Evolutionary conservation across 108 stramenopile species (phyloP), one percentile per base, ranked within the genome.

Genomic region (Parietichytrium sp.): DNA sequence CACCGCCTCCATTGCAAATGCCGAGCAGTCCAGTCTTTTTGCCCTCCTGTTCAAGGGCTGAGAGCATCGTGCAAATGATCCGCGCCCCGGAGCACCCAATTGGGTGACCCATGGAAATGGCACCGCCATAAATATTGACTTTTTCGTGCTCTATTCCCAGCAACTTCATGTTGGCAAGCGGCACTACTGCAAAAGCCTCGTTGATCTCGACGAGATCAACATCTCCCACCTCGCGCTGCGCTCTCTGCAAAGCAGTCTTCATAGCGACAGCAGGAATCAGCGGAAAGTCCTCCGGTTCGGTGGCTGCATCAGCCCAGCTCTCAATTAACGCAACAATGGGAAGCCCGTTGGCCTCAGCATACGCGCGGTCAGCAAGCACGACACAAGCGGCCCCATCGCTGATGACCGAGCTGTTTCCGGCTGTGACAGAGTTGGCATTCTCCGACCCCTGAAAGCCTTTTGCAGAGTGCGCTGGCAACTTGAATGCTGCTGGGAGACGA

Each of bases 1-100:
- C 98, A 53, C 96, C 98, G 29, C 98, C 98, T 12, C 98, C 98
- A 83, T 98, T 98, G 86, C 98, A 98, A 55, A 98, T 98, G 48
- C 91, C 93, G 13, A 96, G 96, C 82, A 92, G 92, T 15, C 98
- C 98, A 12, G 95, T 84, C 2, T 90, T 86, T 15, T 92, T 94
- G 52, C 94, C 95, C 30, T 92, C 92, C 48, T 90, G 87, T 79
- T 94, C 91, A 54, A 98, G 85, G 16, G 93, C 95, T 47, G 85
- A 83, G 79, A 92, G 88, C 51, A 98, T 87, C 48, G 91, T 93
- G 33, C 94, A 94, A 54, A 98, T 87, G 82, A 98, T 97, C 42
- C 98, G 83, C n/a, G 96, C 95, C 2, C 98, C 98, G 61, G 88
- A 90, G 89, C 91, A 89, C 16, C 97, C 97, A 55, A 98, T 96